phyloP scores from a whole-genome alignment of 345 rosid genomes.

The Linum trigynum region DNA sequence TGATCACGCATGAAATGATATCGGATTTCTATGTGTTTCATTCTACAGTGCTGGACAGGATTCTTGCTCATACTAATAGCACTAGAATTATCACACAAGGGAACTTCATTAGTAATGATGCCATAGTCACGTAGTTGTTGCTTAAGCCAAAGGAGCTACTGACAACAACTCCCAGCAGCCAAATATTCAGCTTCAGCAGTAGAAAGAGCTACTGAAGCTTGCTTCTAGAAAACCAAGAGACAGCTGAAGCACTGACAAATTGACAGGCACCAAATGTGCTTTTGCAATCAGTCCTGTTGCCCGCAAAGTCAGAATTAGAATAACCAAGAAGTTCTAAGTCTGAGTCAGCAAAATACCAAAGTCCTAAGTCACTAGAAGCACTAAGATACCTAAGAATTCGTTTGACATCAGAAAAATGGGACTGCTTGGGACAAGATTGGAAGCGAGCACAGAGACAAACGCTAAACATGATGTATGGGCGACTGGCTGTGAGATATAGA shows the following conservation, averaged over 20 bases:
- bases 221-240: not conserved
- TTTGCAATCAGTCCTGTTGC: not conserved
- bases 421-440: too few species aligned
- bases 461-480: too few species aligned
- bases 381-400: too few species aligned
- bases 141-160: not conserved
- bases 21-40: not conserved
- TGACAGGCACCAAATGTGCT: not conserved
- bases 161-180: not conserved
- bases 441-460: too few species aligned
- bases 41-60: not conserved
- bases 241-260: not conserved
- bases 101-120: not conserved
- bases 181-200: not conserved
- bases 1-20: not conserved
- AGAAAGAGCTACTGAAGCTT: not conserved
- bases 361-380: too few species aligned
- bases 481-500: not conserved
- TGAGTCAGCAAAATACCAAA: too few species aligned
- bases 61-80: not conserved
- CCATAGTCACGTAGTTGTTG: not conserved
- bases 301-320: too few species aligned
- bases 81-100: not conserved
- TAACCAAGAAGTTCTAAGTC: too few species aligned
- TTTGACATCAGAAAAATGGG: too few species aligned